Percentiles rank a stretch among this genome's conserved stretches.
These are phyloP conservation scores for Hyphodiscus hymeniophilus DNA, from an alignment of 495 filamentous ascomycete species.

Conservation along the genomic window DNA sequence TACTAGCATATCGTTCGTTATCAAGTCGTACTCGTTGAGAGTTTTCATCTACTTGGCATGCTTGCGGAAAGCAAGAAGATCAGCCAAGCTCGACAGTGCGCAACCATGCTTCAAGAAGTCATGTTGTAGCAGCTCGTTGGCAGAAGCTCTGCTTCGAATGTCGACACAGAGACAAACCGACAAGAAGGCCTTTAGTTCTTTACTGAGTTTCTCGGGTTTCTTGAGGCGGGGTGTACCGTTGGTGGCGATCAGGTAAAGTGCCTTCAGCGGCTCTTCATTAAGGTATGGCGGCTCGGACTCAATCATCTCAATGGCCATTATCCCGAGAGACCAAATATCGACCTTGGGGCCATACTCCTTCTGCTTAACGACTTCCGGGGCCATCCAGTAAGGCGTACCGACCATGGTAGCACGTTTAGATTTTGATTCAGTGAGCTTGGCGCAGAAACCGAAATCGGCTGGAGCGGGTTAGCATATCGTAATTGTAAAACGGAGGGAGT, in stretches of 20 bases:
- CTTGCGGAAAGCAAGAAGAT: conserved; percentile 64
- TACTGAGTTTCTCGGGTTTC: conserved; percentile 94
- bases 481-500: not conserved
- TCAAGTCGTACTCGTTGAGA: not conserved
- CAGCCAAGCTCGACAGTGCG: conserved; percentile 68
- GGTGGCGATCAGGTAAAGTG: conserved; percentile 92
- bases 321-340: conserved; percentile 97
- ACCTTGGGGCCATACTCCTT: conserved; percentile 98
- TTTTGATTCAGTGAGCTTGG: conserved; percentile 94
- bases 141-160: conserved; percentile 87
- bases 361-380: conserved; percentile 97
- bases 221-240: conserved; percentile 95
- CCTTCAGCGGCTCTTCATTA: conserved; percentile 96
- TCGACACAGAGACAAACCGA: conserved; percentile 94
- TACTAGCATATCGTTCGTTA: not conserved
- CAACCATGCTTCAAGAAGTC: conserved; percentile 77
- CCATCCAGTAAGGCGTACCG: conserved; percentile 99
- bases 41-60: conserved; percentile 20
- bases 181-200: conserved; percentile 92
- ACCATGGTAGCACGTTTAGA: conserved; percentile 98
- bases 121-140: conserved; percentile 74
- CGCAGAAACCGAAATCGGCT: conserved; percentile 99
- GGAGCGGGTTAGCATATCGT: conserved; percentile 25
- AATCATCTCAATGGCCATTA: conserved; percentile 99
- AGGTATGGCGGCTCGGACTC: conserved; percentile 96